These are phyloP conservation scores for Ophiosphaerella korrae DNA, from an alignment of 2,329 filamentous ascomycete species.

Conservation along the genomic window DNA sequence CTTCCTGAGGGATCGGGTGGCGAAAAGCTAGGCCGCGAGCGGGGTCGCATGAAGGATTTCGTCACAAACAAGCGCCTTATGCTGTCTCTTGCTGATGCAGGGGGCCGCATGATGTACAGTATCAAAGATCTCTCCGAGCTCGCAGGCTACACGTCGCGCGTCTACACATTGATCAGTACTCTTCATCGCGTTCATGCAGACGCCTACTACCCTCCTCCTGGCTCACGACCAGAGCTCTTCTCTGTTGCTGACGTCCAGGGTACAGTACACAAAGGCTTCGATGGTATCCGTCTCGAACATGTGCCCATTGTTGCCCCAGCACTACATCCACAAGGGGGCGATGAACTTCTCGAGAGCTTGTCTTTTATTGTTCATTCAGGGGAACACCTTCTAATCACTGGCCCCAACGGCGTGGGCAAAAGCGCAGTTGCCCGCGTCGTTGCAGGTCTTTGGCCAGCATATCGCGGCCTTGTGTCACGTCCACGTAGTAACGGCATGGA, in stretches of 20 bases:
- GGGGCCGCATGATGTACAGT: constrained; percentile 98
- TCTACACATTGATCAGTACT: constrained; percentile 94
- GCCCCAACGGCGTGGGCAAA: constrained; percentile 93
- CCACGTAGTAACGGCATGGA: constrained; percentile 81
- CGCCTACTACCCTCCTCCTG: constrained; percentile 75
- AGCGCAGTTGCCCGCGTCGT: constrained; percentile 85
- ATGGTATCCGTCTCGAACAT: constrained; percentile 89
- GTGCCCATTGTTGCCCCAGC: constrained; percentile 90
- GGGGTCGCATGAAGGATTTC: constrained; percentile 94
- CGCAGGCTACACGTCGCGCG: constrained; percentile 92
- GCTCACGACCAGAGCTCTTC: constrained; percentile 76
- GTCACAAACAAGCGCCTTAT: constrained; percentile 99
- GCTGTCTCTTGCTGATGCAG: constrained; percentile 94
- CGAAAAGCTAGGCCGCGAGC: constrained; percentile 67
- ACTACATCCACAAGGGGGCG: constrained; percentile 86
- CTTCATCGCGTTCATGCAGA: constrained; percentile 91
- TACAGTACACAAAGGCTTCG: constrained; percentile 91
- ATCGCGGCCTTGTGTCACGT: constrained; percentile 87
- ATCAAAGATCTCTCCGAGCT: constrained; percentile 97
- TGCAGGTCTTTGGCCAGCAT: constrained; percentile 93
- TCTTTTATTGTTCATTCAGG: constrained; percentile 88
- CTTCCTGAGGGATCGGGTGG: constrained; percentile 64
- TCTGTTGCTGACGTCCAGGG: constrained; percentile 91
- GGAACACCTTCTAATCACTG: constrained; percentile 92
- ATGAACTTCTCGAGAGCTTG: constrained; percentile 86